Evolutionary conservation across 1,284 basidiomycete species (phyloP).

Genomic region (Puccinia triticina): DNA sequence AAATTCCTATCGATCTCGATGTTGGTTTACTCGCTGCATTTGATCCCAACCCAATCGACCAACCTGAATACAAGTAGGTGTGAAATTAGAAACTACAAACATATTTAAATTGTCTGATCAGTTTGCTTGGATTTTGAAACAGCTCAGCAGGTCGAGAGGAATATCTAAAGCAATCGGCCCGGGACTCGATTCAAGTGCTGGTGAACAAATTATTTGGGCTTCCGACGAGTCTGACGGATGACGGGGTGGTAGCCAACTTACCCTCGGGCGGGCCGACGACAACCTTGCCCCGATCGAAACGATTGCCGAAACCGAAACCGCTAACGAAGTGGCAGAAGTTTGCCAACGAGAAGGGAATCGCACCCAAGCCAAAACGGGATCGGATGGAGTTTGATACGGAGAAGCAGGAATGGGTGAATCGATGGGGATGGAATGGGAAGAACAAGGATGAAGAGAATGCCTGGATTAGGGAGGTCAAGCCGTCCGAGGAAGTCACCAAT

Average conservation of each 20-base stretch:
- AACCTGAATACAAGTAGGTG: constrained; percentile 73
- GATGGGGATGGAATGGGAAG: constrained; percentile 80
- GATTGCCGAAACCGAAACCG: constrained; percentile 86
- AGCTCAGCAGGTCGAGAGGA: constrained; percentile 74
- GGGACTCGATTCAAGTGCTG: constrained; percentile 83
- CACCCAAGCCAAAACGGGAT: constrained; percentile 72
- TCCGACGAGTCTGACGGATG: constrained; percentile 73
- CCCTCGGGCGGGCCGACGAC: constrained; percentile 70
- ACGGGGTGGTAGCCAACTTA: constrained; percentile 82
- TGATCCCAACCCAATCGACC: constrained; percentile 82
- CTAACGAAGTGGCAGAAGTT: constrained; percentile 97
- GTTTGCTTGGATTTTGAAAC: background rate
- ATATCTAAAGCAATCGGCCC: constrained; percentile 76
- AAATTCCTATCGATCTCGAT: constrained; percentile 79
- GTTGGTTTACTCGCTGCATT: constrained; percentile 80
- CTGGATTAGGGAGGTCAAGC: constrained; percentile 71
- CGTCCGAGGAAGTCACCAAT: constrained; percentile 30
- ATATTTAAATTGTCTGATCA: background rate
- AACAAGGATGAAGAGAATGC: constrained; percentile 86
- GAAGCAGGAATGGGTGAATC: constrained; percentile 84
- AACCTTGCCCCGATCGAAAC: constrained; percentile 83
- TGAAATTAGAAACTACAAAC: constrained; percentile 21
- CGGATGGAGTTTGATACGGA: constrained; percentile 93
- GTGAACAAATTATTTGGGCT: constrained; percentile 79
- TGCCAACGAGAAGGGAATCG: constrained; percentile 90